Conservation (phyloP, 2,329 filamentous ascomycete species). For the Cladosporium halotolerans region DNA sequence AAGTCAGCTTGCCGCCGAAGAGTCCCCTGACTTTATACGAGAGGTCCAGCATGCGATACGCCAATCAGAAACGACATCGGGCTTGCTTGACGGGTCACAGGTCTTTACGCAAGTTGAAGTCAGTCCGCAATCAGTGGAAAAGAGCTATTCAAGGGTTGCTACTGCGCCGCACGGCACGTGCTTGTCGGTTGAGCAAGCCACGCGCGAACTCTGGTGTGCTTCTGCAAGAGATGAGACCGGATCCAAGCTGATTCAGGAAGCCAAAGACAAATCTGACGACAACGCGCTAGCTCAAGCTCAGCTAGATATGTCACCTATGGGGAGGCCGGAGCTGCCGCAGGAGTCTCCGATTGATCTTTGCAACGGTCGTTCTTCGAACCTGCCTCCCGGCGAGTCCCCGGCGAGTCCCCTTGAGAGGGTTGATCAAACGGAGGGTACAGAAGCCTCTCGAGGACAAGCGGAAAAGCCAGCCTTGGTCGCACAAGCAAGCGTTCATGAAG, state of each 20-base stretch:
- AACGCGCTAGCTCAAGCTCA: constrained; percentile 9
- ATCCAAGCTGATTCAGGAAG: constrained; percentile 10
- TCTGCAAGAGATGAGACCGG: constrained; percentile 62
- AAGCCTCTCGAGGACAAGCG: no score
- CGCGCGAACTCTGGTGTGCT: constrained; percentile 59
- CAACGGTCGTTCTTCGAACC: no score
- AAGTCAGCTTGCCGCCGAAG: constrained; percentile 69
- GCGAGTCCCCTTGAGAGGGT: no score
- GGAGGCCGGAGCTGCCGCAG: no score
- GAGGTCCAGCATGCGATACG: constrained; percentile 58
- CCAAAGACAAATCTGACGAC: constrained; percentile 1
- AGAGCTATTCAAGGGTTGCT: constrained; percentile 21
- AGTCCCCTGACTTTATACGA: constrained; percentile 60
- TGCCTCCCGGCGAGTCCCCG: no score
- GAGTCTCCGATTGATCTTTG: no score
- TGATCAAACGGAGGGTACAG: no score
- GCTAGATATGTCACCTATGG: background rate
- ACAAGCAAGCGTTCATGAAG: no score
- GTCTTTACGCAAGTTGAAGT: background rate
- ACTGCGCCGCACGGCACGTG: constrained; percentile 25
- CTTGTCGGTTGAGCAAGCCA: constrained; percentile 25
- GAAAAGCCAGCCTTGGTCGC: no score
- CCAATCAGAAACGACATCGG: constrained; percentile 43
- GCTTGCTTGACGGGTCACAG: constrained; percentile 20
- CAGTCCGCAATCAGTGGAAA: constrained; percentile 10